Evolutionary conservation across 768 basidiomycete species (phyloP).

Genomic region (Leucocoprinus sp.): DNA sequence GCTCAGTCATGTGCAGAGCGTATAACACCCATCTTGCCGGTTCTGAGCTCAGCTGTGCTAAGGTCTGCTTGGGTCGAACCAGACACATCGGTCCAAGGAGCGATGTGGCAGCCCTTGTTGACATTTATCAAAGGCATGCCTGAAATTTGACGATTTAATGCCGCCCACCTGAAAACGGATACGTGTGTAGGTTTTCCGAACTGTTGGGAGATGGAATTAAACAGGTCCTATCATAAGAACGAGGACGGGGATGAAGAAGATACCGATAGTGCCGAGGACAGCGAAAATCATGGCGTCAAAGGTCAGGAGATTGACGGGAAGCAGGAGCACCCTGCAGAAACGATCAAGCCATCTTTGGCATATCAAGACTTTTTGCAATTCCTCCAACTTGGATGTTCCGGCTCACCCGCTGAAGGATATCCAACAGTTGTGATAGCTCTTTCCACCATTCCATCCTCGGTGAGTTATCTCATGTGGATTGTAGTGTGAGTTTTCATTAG

Average conservation of each 20-base stretch:
- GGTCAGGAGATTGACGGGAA: not conserved
- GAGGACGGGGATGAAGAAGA: slow-evolving; percentile 27
- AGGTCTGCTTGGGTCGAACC: slow-evolving; percentile 65
- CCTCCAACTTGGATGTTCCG: slow-evolving; percentile 71
- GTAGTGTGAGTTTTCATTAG: not conserved
- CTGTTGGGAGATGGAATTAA: slow-evolving; percentile 51
- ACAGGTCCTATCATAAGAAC: slow-evolving; percentile 20
- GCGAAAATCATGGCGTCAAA: slow-evolving; percentile 21
- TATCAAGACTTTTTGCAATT: slow-evolving; percentile 76
- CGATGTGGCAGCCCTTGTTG: slow-evolving; percentile 66
- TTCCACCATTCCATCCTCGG: slow-evolving; percentile 68
- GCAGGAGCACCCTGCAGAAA: not conserved
- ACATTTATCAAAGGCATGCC: slow-evolving; percentile 62
- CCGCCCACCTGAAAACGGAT: not conserved
- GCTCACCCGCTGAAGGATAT: slow-evolving; percentile 72
- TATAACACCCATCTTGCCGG: slow-evolving; percentile 26
- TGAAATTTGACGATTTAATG: not conserved
- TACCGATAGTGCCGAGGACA: slow-evolving; percentile 28
- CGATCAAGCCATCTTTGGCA: slow-evolving; percentile 26
- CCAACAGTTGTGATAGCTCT: slow-evolving; percentile 74
- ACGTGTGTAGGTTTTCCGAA: slow-evolving; percentile 43
- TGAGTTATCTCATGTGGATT: slow-evolving; percentile 24
- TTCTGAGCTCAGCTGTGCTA: slow-evolving; percentile 50
- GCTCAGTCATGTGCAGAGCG: slow-evolving; percentile 11
- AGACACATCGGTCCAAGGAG: slow-evolving; percentile 56